These are phyloP conservation scores for Paraconiothyrium brasiliense DNA, from an alignment of 2,329 filamentous ascomycete species.

Conservation along the genomic window DNA sequence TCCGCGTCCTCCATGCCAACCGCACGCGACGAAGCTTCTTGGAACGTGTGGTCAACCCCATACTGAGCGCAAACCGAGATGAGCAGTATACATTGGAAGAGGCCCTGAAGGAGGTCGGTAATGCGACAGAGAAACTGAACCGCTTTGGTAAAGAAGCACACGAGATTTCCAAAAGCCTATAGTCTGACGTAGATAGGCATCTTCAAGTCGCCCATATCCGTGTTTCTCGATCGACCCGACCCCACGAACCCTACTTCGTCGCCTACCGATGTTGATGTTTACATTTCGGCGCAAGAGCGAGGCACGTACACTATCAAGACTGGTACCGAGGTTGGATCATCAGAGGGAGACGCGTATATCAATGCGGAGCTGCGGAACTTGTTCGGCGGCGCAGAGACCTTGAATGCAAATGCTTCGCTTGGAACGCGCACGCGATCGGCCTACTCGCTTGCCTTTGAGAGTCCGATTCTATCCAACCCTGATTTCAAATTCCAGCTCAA, in stretches of 20 bases:
- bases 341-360: conserved; percentile 92
- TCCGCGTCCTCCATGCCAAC: conserved; percentile 82
- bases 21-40: conserved; percentile 88
- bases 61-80: conserved; percentile 74
- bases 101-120: conserved; percentile 74
- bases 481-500: conserved; percentile 82
- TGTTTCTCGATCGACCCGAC: conserved; percentile 82
- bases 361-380: conserved; percentile 90
- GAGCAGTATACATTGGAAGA: conserved; percentile 80
- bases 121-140: conserved; percentile 76
- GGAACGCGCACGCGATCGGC: conserved; percentile 91
- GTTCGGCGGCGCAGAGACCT: conserved; percentile 89
- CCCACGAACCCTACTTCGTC: conserved; percentile 73
- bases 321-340: conserved; percentile 91
- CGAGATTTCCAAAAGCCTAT: conserved; percentile 7
- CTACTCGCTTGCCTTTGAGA: conserved; percentile 86
- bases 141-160: conserved; percentile 71
- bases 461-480: conserved; percentile 84
- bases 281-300: conserved; percentile 79
- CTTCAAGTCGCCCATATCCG: conserved; percentile 82
- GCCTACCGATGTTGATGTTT: conserved; percentile 82
- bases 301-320: conserved; percentile 89
- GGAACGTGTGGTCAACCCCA: conserved; percentile 78
- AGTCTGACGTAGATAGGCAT: conserved; percentile 69
- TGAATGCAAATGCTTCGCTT: conserved; percentile 85